phyloP scores from a whole-genome alignment of 2,329 filamentous ascomycete genomes.

The Hypoxylon sp. region DNA sequence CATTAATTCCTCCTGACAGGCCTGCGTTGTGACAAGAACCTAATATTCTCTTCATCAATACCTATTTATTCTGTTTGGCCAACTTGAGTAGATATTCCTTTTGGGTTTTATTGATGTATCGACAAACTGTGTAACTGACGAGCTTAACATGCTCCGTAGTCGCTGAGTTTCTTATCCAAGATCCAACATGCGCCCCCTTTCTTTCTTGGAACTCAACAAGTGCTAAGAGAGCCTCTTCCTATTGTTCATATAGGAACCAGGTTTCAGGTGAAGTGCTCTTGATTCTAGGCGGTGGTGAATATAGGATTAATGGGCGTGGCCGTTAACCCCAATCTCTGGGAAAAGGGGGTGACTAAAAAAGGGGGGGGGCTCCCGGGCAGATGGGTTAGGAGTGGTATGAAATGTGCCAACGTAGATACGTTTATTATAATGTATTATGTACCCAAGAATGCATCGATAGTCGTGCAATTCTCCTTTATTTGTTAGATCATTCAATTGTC shows the following conservation, averaged over 20 bases:
- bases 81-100: no score
- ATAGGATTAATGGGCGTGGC: neutral
- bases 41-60: no score
- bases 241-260: neutral
- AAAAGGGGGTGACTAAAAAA: neutral
- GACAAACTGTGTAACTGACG: no score
- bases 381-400: neutral
- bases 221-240: no score
- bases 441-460: neutral
- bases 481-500: neutral
- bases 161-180: no score
- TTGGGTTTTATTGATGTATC: no score
- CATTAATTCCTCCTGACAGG: no score
- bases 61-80: no score
- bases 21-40: no score
- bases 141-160: no score
- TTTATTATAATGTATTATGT: conserved; percentile 20
- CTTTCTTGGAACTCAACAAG: no score
- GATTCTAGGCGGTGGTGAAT: neutral
- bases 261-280: neutral
- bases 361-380: neutral
- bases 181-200: no score
- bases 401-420: neutral
- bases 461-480: neutral
- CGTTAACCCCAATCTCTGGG: neutral